phyloP scores from a whole-genome alignment of 768 basidiomycete species.

The Collybiopsis luxurians region DNA sequence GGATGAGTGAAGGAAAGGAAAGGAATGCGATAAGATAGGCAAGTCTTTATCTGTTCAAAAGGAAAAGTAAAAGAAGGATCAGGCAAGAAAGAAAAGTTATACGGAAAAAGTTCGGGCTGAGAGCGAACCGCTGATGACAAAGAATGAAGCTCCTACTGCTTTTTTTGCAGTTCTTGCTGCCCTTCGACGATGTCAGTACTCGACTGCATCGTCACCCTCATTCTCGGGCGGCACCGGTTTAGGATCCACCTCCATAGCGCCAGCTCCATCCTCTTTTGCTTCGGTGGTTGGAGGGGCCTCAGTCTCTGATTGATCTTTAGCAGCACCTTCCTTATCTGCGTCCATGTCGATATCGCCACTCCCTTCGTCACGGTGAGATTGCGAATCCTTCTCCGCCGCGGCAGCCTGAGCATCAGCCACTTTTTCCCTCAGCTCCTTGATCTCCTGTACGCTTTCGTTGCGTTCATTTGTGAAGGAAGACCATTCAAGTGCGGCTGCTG shows the following conservation, averaged over 20 bases:
- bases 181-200: conserved; percentile 38
- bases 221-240: conserved; percentile 44
- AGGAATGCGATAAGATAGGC: no score
- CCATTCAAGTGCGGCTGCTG: conserved; percentile 72
- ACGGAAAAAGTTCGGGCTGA: no score
- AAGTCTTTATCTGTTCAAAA: no score
- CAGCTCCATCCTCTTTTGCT: conserved; percentile 36
- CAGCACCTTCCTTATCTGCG: conserved; percentile 9
- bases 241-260: conserved; percentile 40
- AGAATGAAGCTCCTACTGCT: no score
- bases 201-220: conserved; percentile 80
- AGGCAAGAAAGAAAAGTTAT: no score
- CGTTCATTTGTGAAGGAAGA: conserved; percentile 60
- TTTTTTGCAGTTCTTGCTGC: no score
- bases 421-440: conserved; percentile 56
- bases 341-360: conserved; percentile 30
- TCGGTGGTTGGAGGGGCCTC: background rate
- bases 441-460: conserved; percentile 53
- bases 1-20: no score
- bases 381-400: conserved; percentile 4
- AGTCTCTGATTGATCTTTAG: background rate
- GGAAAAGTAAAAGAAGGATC: no score
- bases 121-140: no score
- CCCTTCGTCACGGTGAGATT: conserved; percentile 6
- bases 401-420: conserved; percentile 44